Base-by-base conservation (phyloP, 306 rosid genomes). In the Cucumis melo region DNA sequence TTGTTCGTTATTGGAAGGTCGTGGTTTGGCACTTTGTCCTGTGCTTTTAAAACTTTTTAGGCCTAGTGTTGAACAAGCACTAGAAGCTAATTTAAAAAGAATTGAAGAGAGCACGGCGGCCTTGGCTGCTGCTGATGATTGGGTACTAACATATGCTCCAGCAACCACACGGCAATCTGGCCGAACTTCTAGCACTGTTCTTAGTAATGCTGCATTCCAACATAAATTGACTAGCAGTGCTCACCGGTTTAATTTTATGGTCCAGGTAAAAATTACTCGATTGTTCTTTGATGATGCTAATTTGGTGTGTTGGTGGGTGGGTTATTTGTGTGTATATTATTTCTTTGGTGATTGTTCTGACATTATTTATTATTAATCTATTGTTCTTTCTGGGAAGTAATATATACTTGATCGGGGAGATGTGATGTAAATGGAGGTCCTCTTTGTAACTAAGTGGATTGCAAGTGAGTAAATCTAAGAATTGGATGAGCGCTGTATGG, bases 91-190 rank as follows among this genome's bases (percentile, higher is more conserved):
- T 85, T 83, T 95, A 85, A 95, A 90, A 83, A 86, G 99, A 77
- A 95, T 95, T 80, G 96, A 92, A 88, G 99, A 95, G 84, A 92
- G 98, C 77, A 90, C 98, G 21, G 97, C 96, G 79, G 98, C 99
- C 75, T 68, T 95, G 86, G 98, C 98, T 66, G 97, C 99, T 32
- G 98, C 99, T 86, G 99, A 95, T 90, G 97, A 88, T 81, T 95
- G 99, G 99, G 84, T 88, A 65, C 98, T 92, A 66, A 86, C 86
- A 16, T 78, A 81, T 82, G 86, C 92, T 81, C 87, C 97, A 24
- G 32, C 83, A 8, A 44, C 90, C 42, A 83, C 89, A 75, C 91
- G 91, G 64, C 98, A 89, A 82, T 82, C 88, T 34, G 84, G 97
- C 78, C 84, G 90, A 87, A 75, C 86, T 68, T 83, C 92, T 73